A percentile compares a stretch with the other conserved stretches of the same genome.
These are phyloP conservation scores for Hypoxylon crocopeplum DNA, from an alignment of 495 filamentous ascomycete genomes.

Conservation along the genomic window DNA sequence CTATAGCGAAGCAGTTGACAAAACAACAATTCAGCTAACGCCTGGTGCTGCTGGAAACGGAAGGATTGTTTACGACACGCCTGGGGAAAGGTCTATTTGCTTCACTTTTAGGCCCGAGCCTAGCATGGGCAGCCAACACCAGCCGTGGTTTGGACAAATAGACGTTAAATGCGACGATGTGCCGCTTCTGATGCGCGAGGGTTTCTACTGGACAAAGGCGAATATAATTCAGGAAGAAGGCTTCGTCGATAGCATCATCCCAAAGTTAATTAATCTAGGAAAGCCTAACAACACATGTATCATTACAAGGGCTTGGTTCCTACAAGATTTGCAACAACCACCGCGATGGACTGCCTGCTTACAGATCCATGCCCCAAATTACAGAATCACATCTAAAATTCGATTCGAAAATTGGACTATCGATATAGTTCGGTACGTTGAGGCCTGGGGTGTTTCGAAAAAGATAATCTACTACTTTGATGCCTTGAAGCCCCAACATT, in stretches of 20 bases:
- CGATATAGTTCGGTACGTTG: neutral
- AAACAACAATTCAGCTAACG: neutral
- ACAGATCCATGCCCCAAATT: conserved; percentile 4
- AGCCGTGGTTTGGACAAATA: conserved; percentile 15
- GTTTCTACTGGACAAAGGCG: conserved; percentile 19
- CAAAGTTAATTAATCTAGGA: neutral
- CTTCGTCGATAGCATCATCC: neutral
- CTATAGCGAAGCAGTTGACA: conserved; percentile 1
- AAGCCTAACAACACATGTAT: neutral
- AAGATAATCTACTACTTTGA: conserved; percentile 11
- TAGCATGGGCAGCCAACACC: neutral
- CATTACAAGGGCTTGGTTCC: conserved; percentile 9
- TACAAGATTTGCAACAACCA: conserved; percentile 16
- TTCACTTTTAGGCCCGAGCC: neutral
- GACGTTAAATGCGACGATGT: conserved; percentile 18
- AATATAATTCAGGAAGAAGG: conserved; percentile 31
- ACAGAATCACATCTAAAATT: neutral
- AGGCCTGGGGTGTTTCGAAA: neutral
- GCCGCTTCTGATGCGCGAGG: conserved; percentile 34
- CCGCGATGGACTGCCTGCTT: conserved; percentile 14
- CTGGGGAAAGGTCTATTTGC: neutral
- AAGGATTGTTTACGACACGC: neutral
- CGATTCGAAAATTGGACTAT: conserved; percentile 2
- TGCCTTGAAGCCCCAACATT: neutral
- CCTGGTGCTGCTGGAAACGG: conserved; percentile 14